These are phyloP conservation scores for Ophiocordyceps camponoti-saundersi DNA, from an alignment of 2,329 filamentous ascomycete species.

Conservation along the genomic window DNA sequence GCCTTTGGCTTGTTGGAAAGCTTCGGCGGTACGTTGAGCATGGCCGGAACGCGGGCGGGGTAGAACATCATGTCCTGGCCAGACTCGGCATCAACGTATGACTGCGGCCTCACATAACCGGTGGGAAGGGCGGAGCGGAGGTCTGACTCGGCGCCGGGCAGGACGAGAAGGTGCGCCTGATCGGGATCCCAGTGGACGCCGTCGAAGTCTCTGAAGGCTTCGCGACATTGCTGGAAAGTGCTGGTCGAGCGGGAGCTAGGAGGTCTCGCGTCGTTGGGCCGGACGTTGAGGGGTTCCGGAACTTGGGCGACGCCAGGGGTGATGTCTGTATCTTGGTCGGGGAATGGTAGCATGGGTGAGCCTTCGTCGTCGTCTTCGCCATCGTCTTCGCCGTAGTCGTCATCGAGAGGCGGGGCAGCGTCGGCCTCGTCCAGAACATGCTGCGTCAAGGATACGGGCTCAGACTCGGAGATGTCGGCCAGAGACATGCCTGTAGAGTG, in stretches of 20 bases:
- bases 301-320: constrained; percentile 2
- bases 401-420: constrained; percentile 17
- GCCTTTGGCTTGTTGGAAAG: constrained; percentile 58
- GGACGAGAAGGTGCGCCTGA: constrained; percentile 9
- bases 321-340: constrained; percentile 8
- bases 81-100: constrained; percentile 45
- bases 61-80: constrained; percentile 84
- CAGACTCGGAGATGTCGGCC: constrained; percentile 39
- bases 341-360: constrained; percentile 13
- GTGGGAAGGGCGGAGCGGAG: constrained; percentile 9
- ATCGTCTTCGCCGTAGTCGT: constrained; percentile 20
- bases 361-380: constrained; percentile 17
- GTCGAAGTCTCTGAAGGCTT: constrained; percentile 66
- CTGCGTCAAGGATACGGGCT: constrained; percentile 31
- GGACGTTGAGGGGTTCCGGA: not conserved
- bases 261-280: constrained; percentile 8
- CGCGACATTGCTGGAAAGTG: constrained; percentile 48
- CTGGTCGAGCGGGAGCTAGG: constrained; percentile 36
- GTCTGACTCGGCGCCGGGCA: constrained; percentile 6
- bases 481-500: constrained; percentile 29
- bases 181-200: constrained; percentile 57
- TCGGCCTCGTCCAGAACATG: constrained; percentile 38
- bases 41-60: constrained; percentile 81
- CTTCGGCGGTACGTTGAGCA: constrained; percentile 82
- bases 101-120: constrained; percentile 25